Base-by-base conservation (phyloP, 2,329 filamentous ascomycete species). In the Arthroderma uncinatum region DNA sequence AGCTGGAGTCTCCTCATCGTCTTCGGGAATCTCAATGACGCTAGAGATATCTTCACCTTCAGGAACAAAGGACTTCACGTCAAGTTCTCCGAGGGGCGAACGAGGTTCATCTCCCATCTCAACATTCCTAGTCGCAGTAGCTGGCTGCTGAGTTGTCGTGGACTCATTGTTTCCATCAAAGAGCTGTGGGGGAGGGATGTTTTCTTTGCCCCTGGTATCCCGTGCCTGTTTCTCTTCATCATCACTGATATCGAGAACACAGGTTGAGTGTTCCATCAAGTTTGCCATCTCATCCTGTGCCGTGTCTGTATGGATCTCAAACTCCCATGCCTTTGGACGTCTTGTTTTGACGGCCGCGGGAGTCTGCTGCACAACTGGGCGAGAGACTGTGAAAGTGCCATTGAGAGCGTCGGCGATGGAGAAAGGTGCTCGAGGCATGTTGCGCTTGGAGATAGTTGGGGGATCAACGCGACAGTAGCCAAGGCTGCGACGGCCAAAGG, bases 261-360 rank as follows among this genome's bases (percentile, higher is more conserved):
- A 85, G 6, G 92, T 92, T 57, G 86, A 86, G 75, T 96, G 92
- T 72, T 96, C 88, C 74, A 97, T 88, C 39, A 95, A 76, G 66
- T 95, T 96, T 65, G 90, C 89, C 72, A 93, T 87, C 68, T 95
- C 86, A 68, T 96, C 87, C 68, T 95, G 88, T 6, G 86, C 82
- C 0, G 88, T 89, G 71, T 98, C 92, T 68, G 95, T 89, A 68
- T 96, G 85, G 66, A 98, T 97, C 59, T 92, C 87, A 68, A 98
- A 97, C 76, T 86, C 86, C 91, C 90, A 96, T 59, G 71, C 68
- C 58, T 78, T 79, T 21, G 78, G 74, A 4, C 73, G 77, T 50
- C 47, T 34, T 74, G 58, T 79, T 79, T 34, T 82, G 78, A 64
- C 79, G 70, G 55, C 79, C 76, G 21, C 76, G 16, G 69, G 34